Percentiles rank a stretch among this genome's conserved stretches.
phyloP scores from a whole-genome alignment of 768 basidiomycete species.

The Leccinum subtestaceum region DNA sequence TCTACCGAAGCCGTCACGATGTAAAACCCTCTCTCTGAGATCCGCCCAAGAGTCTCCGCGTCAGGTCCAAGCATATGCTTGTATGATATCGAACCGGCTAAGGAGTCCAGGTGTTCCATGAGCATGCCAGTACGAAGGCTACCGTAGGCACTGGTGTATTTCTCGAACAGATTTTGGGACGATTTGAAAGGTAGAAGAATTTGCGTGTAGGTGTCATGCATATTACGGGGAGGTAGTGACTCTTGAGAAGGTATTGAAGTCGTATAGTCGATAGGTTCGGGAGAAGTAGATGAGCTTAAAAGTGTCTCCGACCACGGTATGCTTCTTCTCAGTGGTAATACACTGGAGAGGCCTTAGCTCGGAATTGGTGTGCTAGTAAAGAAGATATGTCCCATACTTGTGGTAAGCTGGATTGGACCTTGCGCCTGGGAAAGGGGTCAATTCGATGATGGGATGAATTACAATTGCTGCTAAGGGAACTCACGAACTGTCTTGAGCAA shows the following conservation, averaged over 20 bases:
- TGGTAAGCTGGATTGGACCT: slow-evolving; percentile 52
- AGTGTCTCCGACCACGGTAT: slow-evolving; percentile 60
- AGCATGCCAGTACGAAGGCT: slow-evolving; percentile 70
- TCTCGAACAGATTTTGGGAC: slow-evolving; percentile 55
- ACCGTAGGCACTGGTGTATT: slow-evolving; percentile 69
- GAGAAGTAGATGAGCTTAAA: slow-evolving; percentile 35
- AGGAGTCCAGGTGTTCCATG: slow-evolving; percentile 78
- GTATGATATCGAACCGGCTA: slow-evolving; percentile 84
- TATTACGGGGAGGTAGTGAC: slow-evolving; percentile 46
- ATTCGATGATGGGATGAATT: not conserved
- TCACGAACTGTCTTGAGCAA: slow-evolving; percentile 56
- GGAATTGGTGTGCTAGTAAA: not conserved
- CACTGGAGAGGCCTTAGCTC: slow-evolving; percentile 33
- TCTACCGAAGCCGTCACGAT: slow-evolving; percentile 85
- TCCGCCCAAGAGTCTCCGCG: slow-evolving; percentile 50
- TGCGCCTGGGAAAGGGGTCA: slow-evolving; percentile 35
- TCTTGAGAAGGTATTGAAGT: slow-evolving; percentile 13
- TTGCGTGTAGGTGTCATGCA: slow-evolving; percentile 74
- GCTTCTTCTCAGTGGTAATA: slow-evolving; percentile 54
- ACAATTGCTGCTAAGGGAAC: slow-evolving; percentile 22
- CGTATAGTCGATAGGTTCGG: slow-evolving; percentile 14
- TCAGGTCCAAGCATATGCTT: slow-evolving; percentile 74
- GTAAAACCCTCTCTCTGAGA: slow-evolving; percentile 69
- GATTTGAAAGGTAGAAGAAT: slow-evolving; percentile 62
- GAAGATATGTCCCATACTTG: slow-evolving; percentile 36